Percentiles rank a stretch among this genome's conserved stretches.
These are phyloP conservation scores for Thelonectria rubi DNA, from an alignment of 2,329 filamentous ascomycete species.

Conservation along the genomic window DNA sequence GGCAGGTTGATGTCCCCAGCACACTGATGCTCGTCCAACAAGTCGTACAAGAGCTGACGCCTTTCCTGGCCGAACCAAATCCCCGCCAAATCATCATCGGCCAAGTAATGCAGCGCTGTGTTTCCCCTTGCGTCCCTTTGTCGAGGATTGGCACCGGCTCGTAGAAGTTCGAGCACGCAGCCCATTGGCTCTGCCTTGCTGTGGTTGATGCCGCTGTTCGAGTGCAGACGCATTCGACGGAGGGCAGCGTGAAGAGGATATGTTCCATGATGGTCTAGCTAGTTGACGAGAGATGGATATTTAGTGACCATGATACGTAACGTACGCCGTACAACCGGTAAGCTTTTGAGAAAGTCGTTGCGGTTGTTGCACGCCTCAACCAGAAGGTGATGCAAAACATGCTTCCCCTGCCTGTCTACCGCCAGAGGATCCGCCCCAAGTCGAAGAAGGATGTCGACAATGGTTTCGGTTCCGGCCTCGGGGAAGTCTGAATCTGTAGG, in stretches of 20 bases:
- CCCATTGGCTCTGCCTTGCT: neutral
- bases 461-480: neutral
- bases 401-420: slow-evolving; percentile 2
- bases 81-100: neutral
- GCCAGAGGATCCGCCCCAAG: slow-evolving; percentile 9
- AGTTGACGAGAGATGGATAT: neutral
- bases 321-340: slow-evolving; percentile 1
- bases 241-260: slow-evolving; percentile 4
- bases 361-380: neutral
- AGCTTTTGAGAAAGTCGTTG: neutral
- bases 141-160: neutral
- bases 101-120: slow-evolving; percentile 1
- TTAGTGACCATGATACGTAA: neutral
- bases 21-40: neutral
- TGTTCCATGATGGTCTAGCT: neutral
- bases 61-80: neutral
- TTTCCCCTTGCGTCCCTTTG: neutral
- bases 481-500: neutral
- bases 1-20: neutral
- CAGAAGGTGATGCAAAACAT: slow-evolving; percentile 1
- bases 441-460: slow-evolving; percentile 9
- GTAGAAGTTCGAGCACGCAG: neutral
- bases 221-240: neutral
- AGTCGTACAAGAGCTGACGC: neutral
- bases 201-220: neutral